Evolutionary conservation across 116 monocot species (phyloP), one percentile per base, ranked within the genome.

Genomic region (Iris pallida): DNA sequence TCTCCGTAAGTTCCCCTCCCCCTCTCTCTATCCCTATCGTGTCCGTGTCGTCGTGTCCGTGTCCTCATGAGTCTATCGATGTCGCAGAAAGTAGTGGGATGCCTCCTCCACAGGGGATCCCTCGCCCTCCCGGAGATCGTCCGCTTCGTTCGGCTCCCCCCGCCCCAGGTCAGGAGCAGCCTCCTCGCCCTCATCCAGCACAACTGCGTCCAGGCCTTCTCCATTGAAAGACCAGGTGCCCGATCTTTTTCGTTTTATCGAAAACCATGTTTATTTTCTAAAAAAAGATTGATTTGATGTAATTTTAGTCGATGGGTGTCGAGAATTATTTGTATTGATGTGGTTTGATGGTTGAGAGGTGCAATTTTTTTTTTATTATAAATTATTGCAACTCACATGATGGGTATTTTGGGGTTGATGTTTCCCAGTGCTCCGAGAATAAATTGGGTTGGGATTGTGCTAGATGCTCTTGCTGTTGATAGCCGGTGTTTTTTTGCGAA

Each of bases 151-250:
- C 71, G 78, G 65, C 69, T 99, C 16, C 54, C 53, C 4, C 54
- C 41, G 13, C 8, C 5, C 20, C 42, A 67, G 41, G 86, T 86
- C 11, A 93, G 86, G 83, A 90, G 90, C 11, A 86, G 76, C 71
- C 82, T 93, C 20, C 88, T 93, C 41, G 84, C 88, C 40, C 92
- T 99, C 52, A 81, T 93, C 71, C 98, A 99, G 67, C 90, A 99
- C 61, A 93, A 93, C 74, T 99, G 93, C 81, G 86, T 90, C 20
- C 93, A 99, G 80, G 86, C 90, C 64, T 99, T 86, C 77, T 86
- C 80, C 15, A 6, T 71, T 47, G 68, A 77, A 43, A 75, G 61
- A 71, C 8, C 55, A 54, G 83, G 91, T 86, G 2, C 46, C 44
- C 7, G 7, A 46, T 9, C 10, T 54, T 54, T 14, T 54, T 8